Percentiles rank a stretch among this genome's conserved stretches.
These are phyloP conservation scores for Mycena leptocephala DNA, from an alignment of 768 basidiomycete species.

Conservation along the genomic window DNA sequence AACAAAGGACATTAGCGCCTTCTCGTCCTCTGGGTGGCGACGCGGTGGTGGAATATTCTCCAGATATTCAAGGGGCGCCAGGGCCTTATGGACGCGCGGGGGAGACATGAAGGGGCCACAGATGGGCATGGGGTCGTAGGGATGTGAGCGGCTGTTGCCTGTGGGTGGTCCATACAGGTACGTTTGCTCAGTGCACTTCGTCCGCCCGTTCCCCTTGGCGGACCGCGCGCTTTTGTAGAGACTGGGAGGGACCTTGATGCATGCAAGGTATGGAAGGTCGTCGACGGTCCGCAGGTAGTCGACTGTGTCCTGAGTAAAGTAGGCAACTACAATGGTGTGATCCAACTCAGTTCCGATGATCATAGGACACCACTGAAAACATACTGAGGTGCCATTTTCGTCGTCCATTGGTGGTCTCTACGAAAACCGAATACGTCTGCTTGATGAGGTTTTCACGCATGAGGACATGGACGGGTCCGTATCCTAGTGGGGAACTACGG, in stretches of 20 bases:
- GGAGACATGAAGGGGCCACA: neutral
- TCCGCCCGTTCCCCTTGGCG: slow-evolving; percentile 53
- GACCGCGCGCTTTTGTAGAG: slow-evolving; percentile 79
- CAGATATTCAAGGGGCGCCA: slow-evolving; percentile 79
- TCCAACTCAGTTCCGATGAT: slow-evolving; percentile 28
- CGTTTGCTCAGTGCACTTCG: slow-evolving; percentile 12
- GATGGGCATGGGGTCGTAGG: neutral
- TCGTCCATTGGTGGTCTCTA: slow-evolving; percentile 75
- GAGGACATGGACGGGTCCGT: slow-evolving; percentile 44
- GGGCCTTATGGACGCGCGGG: slow-evolving; percentile 41
- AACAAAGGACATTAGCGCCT: slow-evolving; percentile 74
- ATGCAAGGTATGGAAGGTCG: slow-evolving; percentile 69
- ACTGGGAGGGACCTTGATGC: slow-evolving; percentile 70
- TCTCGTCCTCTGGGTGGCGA: slow-evolving; percentile 82
- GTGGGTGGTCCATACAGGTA: slow-evolving; percentile 2
- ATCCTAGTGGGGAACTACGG: slow-evolving; percentile 42
- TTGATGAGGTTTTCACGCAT: slow-evolving; percentile 73
- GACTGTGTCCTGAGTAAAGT: slow-evolving; percentile 78
- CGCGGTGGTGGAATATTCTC: slow-evolving; percentile 72
- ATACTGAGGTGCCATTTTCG: slow-evolving; percentile 89
- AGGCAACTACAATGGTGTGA: slow-evolving; percentile 70
- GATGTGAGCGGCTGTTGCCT: slow-evolving; percentile 13
- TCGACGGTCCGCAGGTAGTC: slow-evolving; percentile 73
- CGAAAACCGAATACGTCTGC: slow-evolving; percentile 87
- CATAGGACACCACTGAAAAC: slow-evolving; percentile 40